Conservation (phyloP, 495 filamentous ascomycete species). For the Neurospora sp. region DNA sequence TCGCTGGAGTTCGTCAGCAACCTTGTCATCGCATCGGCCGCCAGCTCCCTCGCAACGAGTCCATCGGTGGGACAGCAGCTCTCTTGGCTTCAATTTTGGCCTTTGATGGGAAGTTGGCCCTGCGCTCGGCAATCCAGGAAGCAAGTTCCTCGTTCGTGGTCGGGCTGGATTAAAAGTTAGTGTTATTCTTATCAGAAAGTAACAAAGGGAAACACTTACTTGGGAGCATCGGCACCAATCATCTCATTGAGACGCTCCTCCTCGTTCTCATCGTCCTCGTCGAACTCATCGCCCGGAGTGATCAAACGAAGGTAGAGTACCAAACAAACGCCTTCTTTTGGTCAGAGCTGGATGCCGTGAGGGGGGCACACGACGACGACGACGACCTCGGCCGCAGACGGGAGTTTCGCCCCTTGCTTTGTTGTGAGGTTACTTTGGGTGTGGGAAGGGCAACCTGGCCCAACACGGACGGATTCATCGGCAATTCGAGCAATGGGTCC, state of each 20-base stretch:
- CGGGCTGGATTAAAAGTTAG: neutral
- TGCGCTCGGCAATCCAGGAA: neutral
- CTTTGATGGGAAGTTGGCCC: neutral
- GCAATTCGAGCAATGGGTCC: neutral
- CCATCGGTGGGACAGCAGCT: neutral
- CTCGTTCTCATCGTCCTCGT: neutral
- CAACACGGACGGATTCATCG: neutral
- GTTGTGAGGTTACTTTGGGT: too few relatives aligned
- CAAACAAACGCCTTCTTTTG: neutral
- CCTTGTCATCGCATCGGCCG: neutral
- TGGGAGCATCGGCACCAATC: slow-evolving; percentile 33
- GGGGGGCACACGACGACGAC: too few relatives aligned
- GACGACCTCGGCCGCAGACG: too few relatives aligned
- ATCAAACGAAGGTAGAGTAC: too few relatives aligned
- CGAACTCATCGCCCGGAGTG: neutral
- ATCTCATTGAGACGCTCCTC: slow-evolving; percentile 51
- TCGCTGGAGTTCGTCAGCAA: neutral
- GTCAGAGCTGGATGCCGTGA: neutral
- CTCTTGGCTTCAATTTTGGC: neutral
- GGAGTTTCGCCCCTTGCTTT: too few relatives aligned
- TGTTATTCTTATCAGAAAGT: slow-evolving; percentile 11
- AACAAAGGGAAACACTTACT: slow-evolving; percentile 28
- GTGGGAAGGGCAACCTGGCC: too few relatives aligned
- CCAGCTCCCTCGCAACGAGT: neutral
- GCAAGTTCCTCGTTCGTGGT: neutral